phyloP scores from a whole-genome alignment of 2,329 filamentous ascomycete species.

The Neofusicoccum parvum region DNA sequence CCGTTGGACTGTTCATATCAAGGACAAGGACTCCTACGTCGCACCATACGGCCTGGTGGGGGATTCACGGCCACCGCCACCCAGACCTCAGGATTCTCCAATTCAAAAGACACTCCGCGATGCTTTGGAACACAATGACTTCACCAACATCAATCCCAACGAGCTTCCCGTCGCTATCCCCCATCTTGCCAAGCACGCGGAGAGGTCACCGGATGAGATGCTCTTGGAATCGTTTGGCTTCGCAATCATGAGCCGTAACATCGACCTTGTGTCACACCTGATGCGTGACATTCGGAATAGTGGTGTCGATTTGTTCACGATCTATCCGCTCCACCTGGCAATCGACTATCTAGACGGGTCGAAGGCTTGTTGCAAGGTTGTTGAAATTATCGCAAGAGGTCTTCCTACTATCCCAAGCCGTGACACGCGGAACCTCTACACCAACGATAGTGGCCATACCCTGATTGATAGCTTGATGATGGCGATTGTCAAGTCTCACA shows the following conservation, averaged over 20 bases:
- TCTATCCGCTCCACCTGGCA: not conserved
- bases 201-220: slow-evolving; percentile 25
- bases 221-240: slow-evolving; percentile 26
- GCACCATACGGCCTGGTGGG: too few species aligned
- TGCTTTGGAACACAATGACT: slow-evolving; percentile 28
- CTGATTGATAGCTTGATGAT: slow-evolving; percentile 45
- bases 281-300: not conserved
- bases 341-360: not conserved
- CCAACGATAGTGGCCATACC: slow-evolving; percentile 40
- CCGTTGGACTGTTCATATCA: not conserved
- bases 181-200: not conserved
- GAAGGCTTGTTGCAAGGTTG: not conserved
- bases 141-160: slow-evolving; percentile 28
- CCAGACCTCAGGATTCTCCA: not conserved
- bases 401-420: not conserved
- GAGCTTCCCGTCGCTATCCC: slow-evolving; percentile 23
- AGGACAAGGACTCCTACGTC: not conserved
- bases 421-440: not conserved
- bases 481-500: slow-evolving; percentile 42
- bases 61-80: not conserved
- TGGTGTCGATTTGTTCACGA: not conserved
- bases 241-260: slow-evolving; percentile 27
- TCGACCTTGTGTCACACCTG: slow-evolving; percentile 8
- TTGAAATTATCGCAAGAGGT: not conserved
- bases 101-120: slow-evolving; percentile 25